These are phyloP conservation scores for Skeletonema grethae DNA, from an alignment of 108 stramenopile genomes.

Conservation along the genomic window DNA sequence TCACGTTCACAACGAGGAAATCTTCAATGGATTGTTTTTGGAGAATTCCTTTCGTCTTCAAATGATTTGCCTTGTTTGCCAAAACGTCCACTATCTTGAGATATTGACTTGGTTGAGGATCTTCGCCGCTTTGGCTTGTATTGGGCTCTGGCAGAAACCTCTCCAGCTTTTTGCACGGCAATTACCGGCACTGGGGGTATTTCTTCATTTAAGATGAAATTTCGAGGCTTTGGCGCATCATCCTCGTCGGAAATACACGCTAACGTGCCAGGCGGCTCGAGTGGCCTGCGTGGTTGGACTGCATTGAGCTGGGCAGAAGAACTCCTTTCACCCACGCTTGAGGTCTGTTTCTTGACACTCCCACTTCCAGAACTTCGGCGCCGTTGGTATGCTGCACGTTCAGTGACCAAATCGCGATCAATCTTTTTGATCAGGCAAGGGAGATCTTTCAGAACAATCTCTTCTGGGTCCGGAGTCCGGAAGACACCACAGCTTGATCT, in stretches of 20 bases:
- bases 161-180: no score
- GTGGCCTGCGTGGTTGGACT: neutral
- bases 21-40: neutral
- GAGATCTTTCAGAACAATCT: neutral
- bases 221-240: neutral
- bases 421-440: neutral
- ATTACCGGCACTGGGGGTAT: neutral
- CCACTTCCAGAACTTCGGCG: neutral
- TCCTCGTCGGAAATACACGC: neutral
- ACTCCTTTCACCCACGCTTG: neutral
- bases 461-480: neutral
- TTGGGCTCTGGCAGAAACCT: neutral
- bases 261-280: neutral
- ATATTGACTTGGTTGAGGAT: neutral
- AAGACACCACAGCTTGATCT: neutral
- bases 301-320: neutral
- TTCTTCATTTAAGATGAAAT: neutral
- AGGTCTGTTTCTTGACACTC: neutral
- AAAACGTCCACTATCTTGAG: neutral
- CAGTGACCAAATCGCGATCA: neutral
- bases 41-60: neutral
- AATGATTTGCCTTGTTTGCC: neutral
- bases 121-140: slow-evolving; percentile 1
- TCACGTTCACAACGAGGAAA: neutral
- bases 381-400: neutral